These are phyloP conservation scores for Talaromyces piceae DNA, from an alignment of 2,329 filamentous ascomycete genomes.

Conservation along the genomic window DNA sequence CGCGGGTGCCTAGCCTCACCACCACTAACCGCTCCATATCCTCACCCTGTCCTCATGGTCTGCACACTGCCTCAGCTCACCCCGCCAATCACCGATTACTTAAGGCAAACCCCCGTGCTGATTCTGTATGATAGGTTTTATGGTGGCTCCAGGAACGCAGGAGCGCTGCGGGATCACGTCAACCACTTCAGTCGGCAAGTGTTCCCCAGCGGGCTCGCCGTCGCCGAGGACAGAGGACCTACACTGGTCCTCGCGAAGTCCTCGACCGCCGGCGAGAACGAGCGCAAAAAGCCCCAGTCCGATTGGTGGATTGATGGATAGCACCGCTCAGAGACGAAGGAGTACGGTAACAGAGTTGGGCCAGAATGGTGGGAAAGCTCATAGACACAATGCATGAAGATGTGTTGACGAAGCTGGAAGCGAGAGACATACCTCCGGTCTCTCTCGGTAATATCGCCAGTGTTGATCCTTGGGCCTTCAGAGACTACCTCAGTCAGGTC, in stretches of 20 bases:
- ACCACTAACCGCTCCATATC: too few species aligned
- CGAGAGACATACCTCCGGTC: conserved; percentile 87
- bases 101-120: too few species aligned
- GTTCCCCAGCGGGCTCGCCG: neutral
- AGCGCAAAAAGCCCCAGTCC: neutral
- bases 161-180: neutral
- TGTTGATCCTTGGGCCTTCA: conserved; percentile 71
- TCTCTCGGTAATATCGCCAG: conserved; percentile 79
- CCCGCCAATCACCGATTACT: too few species aligned
- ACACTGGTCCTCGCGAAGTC: neutral
- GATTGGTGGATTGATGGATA: conserved; percentile 1
- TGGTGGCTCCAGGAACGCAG: too few species aligned
- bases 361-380: conserved; percentile 61
- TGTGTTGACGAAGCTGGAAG: conserved; percentile 33
- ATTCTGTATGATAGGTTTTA: too few species aligned
- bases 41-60: too few species aligned
- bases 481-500: conserved; percentile 75
- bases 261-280: neutral
- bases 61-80: too few species aligned
- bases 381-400: neutral
- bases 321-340: neutral
- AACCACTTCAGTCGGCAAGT: neutral
- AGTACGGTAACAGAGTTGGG: conserved; percentile 58
- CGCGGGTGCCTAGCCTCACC: too few species aligned
- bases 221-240: neutral